phyloP scores from a whole-genome alignment of 352 stramenopile genomes.

The Pythium vanterpoolii region DNA sequence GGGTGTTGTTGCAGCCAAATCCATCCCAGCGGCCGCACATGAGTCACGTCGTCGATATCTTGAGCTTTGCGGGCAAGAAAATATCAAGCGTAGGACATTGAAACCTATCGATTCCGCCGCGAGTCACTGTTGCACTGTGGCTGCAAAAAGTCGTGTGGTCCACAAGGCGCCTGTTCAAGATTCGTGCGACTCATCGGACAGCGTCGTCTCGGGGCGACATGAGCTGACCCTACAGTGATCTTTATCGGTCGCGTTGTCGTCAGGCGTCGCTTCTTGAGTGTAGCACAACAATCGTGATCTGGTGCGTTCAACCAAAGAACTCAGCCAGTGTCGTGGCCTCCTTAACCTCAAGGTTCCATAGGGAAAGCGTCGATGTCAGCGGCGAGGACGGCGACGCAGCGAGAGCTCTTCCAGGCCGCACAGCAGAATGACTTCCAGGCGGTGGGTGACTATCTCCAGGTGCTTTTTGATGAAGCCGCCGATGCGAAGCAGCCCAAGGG shows the following conservation, averaged over 20 bases:
- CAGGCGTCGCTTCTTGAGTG: conserved; percentile 4
- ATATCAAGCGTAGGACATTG: background rate
- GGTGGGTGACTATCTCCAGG: conserved; percentile 55
- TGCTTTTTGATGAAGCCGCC: conserved; percentile 36
- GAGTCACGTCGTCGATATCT: conserved; percentile 54
- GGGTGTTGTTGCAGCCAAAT: conserved; percentile 63
- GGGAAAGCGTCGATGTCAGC: conserved; percentile 4
- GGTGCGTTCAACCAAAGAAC: background rate
- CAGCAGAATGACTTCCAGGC: conserved; percentile 66
- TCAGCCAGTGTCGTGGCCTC: background rate
- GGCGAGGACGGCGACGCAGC: conserved; percentile 30
- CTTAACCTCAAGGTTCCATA: background rate
- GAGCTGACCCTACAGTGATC: background rate
- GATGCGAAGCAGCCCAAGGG: conserved; percentile 12
- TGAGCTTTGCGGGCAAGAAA: conserved; percentile 36
- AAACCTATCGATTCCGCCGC: background rate
- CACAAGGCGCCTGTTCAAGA: conserved; percentile 29
- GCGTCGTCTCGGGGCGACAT: conserved; percentile 15
- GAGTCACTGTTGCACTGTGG: background rate
- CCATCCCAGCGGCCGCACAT: conserved; percentile 51
- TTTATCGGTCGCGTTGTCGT: conserved; percentile 3
- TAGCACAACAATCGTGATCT: background rate
- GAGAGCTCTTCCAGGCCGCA: conserved; percentile 68
- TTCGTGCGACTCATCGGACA: conserved; percentile 15
- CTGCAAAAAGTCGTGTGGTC: conserved; percentile 16